These are phyloP conservation scores for Hysterangium stoloniferum DNA, from an alignment of 768 basidiomycete species.

Conservation along the genomic window DNA sequence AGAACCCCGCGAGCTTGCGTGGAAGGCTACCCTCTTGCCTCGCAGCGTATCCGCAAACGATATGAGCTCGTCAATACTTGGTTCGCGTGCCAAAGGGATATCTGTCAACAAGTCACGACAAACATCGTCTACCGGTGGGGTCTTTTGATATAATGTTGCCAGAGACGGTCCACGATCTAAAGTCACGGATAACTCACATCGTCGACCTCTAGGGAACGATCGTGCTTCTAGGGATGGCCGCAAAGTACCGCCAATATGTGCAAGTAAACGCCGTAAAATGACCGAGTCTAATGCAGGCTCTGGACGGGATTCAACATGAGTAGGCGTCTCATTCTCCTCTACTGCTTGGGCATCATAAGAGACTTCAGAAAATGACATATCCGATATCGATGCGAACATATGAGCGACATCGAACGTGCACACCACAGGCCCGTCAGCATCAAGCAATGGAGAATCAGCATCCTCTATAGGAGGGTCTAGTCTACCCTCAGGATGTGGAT, in stretches of 20 bases:
- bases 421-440: slow-evolving; percentile 34
- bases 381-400: slow-evolving; percentile 26
- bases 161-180: slow-evolving; percentile 53
- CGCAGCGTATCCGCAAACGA: slow-evolving; percentile 75
- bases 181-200: slow-evolving; percentile 58
- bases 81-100: slow-evolving; percentile 55
- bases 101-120: slow-evolving; percentile 37
- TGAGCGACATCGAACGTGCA: slow-evolving; percentile 55
- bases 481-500: slow-evolving; percentile 12
- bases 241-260: slow-evolving; percentile 45
- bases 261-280: slow-evolving; percentile 53
- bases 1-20: slow-evolving; percentile 77
- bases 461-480: slow-evolving; percentile 15
- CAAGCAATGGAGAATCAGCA: slow-evolving; percentile 19
- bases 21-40: slow-evolving; percentile 76
- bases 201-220: slow-evolving; percentile 36
- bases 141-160: slow-evolving; percentile 31
- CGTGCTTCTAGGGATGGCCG: slow-evolving; percentile 33
- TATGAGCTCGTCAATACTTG: slow-evolving; percentile 69
- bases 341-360: slow-evolving; percentile 9
- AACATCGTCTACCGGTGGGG: slow-evolving; percentile 36
- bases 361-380: slow-evolving; percentile 13
- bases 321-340: not conserved
- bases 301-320: slow-evolving; percentile 22
- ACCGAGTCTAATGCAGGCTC: slow-evolving; percentile 39